Evolutionary conservation across 192 early-diverging fungal species (phyloP), one percentile per base, ranked within the genome.

Genomic region (Entomortierella chlamydospora): DNA sequence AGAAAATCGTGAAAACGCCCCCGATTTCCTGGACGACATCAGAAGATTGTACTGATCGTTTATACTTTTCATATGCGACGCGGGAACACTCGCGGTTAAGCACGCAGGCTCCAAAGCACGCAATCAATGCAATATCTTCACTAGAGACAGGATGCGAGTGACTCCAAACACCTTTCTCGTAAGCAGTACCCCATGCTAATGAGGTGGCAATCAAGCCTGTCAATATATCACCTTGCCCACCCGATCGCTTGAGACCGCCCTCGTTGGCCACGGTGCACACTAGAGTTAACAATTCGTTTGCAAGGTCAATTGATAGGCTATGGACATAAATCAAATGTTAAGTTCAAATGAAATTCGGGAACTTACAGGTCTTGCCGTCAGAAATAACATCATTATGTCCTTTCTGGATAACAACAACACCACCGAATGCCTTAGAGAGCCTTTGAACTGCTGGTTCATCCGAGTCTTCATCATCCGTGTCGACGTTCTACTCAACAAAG

Each of bases 151-250:
- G 29, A 13, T 67, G 54, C 18, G 70, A 82, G 59, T 87, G 88
- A 82, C 87, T 78, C 89, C 90, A 91, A 13, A 86, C 74, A 9
- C 82, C 77, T 7, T 84, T 83, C 54, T 90, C 71, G 72, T 94
- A 92, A 20, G 79, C 79, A 37, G 83, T 73, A 15, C 90, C 93
- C 98, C 98, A 99, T 0, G 93, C 93, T 47, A 98, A 54, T 30
- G 97, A 97, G 15, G 97, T 88, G 0, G 91, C 94, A 30, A 95
- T 73, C 8, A 90, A 66, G 20, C 98, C 98, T 15, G 93, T 88
- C 28, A 99, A 84, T 8, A 99, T 82, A 74, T 99, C 98, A 33
- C 98, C 98, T 67, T 98, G 98, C 1, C 98, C 97, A 23, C 98
- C 98, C 71, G 95, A 96, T 17, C 98, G 83, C 51, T 96, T 89